Conservation (phyloP, 1,284 basidiomycete species). For the Boletus albobrunnescens region DNA sequence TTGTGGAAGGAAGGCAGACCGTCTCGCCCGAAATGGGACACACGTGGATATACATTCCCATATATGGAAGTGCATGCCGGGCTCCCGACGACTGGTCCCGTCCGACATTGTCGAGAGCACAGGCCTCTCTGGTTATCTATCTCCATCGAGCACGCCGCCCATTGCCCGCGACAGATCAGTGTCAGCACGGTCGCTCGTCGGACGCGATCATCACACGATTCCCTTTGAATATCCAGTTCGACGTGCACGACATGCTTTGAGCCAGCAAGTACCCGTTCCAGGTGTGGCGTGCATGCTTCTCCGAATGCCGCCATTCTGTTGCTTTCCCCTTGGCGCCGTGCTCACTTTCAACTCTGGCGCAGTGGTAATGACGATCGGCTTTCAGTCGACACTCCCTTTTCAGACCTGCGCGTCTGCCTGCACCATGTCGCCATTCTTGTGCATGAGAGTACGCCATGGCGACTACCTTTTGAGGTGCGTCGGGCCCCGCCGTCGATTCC, state of each 20-base stretch:
- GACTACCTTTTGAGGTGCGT: background rate
- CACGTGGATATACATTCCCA: background rate
- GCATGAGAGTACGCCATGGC: background rate
- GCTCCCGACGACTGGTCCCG: conserved; percentile 3
- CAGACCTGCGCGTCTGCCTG: background rate
- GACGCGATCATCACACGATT: conserved; percentile 15
- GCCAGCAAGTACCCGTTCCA: background rate
- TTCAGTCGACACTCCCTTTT: background rate
- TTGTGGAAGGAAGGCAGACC: background rate
- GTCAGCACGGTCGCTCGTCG: background rate
- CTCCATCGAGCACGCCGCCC: conserved; percentile 5
- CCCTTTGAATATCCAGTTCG: background rate
- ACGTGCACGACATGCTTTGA: background rate
- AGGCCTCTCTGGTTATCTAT: conserved; percentile 12
- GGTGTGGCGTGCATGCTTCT: background rate
- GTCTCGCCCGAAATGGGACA: background rate
- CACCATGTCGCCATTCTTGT: background rate
- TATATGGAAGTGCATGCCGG: conserved; percentile 1
- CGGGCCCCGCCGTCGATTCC: background rate
- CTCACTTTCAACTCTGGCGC: background rate
- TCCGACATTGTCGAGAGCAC: background rate
- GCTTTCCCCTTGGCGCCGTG: background rate
- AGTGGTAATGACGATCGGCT: background rate
- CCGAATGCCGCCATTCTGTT: background rate
- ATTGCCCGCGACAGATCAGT: background rate